Conservation (phyloP, 768 basidiomycete genomes). For the Mycena belliarum region DNA sequence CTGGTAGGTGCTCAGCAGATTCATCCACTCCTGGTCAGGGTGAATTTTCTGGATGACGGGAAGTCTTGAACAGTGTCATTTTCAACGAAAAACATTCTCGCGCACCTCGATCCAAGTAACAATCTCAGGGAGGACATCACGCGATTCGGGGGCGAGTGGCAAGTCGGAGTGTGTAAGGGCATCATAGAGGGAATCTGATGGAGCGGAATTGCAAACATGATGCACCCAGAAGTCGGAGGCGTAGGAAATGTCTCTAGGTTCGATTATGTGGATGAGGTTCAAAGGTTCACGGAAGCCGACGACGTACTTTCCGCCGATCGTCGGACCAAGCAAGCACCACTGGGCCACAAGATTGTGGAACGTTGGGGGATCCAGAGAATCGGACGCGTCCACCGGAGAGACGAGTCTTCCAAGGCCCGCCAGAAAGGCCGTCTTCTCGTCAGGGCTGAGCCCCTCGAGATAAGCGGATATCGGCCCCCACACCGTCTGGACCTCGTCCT, state of each 20-base stretch:
- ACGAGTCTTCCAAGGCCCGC: background rate
- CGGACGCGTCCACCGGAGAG: background rate
- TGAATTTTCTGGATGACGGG: background rate
- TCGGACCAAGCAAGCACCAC: background rate
- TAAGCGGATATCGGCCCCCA: background rate
- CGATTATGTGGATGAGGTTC: background rate
- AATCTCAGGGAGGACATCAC: background rate
- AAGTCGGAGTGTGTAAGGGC: background rate
- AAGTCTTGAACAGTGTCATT: background rate
- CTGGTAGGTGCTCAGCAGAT: too few relatives aligned
- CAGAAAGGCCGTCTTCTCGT: background rate
- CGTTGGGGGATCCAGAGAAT: background rate
- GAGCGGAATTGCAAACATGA: background rate
- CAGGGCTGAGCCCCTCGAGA: background rate
- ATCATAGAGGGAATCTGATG: background rate
- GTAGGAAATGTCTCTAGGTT: slow-evolving; percentile 1
- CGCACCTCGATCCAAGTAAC: slow-evolving; percentile 3
- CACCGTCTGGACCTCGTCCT: background rate
- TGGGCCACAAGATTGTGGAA: slow-evolving; percentile 1
- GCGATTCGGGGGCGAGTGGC: background rate
- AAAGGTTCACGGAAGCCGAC: background rate
- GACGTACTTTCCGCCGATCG: background rate
- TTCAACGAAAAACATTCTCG: background rate
- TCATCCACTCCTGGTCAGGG: background rate
- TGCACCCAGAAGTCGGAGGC: background rate